A percentile compares a stretch with the other conserved stretches of the same genome.
Evolutionary conservation across 2,329 filamentous ascomycete genomes (phyloP).

Genomic region (Fusarium mundagurra): DNA sequence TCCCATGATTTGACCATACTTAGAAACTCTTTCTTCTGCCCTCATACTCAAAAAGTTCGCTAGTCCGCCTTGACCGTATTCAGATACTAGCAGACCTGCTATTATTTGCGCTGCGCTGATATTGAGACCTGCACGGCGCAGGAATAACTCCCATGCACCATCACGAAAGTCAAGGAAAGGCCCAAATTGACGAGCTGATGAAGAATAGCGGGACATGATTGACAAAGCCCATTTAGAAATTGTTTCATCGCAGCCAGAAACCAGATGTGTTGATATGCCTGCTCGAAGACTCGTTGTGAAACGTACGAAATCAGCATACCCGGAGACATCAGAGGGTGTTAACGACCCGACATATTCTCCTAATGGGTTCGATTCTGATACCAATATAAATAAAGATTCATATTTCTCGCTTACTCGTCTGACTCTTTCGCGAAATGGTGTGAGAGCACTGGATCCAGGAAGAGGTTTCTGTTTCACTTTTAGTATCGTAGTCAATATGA

Average conservation of each 20-base stretch:
- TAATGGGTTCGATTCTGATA: conserved; percentile 63
- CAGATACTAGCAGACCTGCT: conserved; percentile 39
- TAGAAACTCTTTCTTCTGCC: conserved; percentile 33
- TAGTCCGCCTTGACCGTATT: conserved; percentile 44
- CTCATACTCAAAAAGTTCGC: conserved; percentile 46
- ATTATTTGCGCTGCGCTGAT: conserved; percentile 50
- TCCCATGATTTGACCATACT: conserved; percentile 44
- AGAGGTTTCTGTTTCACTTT: conserved; percentile 77
- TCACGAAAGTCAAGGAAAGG: conserved; percentile 52
- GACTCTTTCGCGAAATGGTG: conserved; percentile 66
- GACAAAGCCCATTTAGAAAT: conserved; percentile 65
- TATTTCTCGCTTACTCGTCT: conserved; percentile 66
- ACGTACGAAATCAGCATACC: conserved; percentile 60
- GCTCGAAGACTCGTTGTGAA: conserved; percentile 57
- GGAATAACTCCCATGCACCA: conserved; percentile 52
- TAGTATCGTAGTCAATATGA: conserved; percentile 77
- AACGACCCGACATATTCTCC: conserved; percentile 55
- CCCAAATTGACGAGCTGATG: conserved; percentile 42
- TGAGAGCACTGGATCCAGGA: conserved; percentile 57
- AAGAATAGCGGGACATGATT: conserved; percentile 58
- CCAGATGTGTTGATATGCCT: conserved; percentile 54
- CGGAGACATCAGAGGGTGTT: conserved; percentile 53
- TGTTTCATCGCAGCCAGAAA: conserved; percentile 60
- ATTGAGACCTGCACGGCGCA: conserved; percentile 51
- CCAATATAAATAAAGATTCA: conserved; percentile 72